phyloP scores from a whole-genome alignment of 2,329 filamentous ascomycete genomes.

The Botrytis fabae region DNA sequence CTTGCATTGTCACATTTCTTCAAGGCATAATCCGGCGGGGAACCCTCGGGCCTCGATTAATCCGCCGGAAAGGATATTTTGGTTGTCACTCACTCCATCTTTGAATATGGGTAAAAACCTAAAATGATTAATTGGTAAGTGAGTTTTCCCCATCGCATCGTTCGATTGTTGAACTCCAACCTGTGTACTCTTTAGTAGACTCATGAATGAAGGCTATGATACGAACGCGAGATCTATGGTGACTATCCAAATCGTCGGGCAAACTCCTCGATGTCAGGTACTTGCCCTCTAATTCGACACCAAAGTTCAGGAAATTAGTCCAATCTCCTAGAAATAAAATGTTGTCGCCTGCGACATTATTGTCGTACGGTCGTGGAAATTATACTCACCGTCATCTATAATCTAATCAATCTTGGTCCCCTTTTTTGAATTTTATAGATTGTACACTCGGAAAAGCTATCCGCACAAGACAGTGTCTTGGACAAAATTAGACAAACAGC shows the following conservation, averaged over 20 bases:
- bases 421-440: not conserved
- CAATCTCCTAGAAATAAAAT: not conserved
- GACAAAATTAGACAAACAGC: not conserved
- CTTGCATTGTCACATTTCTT: not conserved
- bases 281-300: not conserved
- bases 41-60: conserved; percentile 9
- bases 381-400: not conserved
- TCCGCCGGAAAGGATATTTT: not conserved
- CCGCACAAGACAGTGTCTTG: not conserved
- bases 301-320: not conserved
- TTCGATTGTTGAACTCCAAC: not conserved
- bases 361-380: not conserved
- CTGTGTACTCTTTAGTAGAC: not conserved
- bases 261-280: not conserved
- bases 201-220: not conserved
- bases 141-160: not conserved
- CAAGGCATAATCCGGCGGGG: not conserved
- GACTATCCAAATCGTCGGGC: not conserved
- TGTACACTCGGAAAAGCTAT: not conserved
- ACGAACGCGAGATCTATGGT: not conserved
- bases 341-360: not conserved
- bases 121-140: not conserved
- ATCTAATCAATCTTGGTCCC: not conserved
- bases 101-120: not conserved
- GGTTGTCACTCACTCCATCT: not conserved